Base-by-base conservation (phyloP, 140 eudicot genomes). In the Ambrosia hybrid region DNA sequence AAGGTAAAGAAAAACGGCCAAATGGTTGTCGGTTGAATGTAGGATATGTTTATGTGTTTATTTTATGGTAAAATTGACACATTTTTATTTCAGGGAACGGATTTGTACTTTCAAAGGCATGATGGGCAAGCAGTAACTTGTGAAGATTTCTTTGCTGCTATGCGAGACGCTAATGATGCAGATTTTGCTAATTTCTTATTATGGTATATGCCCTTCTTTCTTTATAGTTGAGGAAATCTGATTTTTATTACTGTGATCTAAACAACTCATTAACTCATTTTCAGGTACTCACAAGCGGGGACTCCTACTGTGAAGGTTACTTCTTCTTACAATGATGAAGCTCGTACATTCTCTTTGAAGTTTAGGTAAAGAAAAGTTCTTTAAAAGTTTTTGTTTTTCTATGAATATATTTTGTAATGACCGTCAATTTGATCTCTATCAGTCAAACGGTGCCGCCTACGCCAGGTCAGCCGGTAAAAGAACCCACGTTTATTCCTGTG, bases 51-150 rank as follows among this genome's bases (percentile, higher is more conserved):
- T 17, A 33, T 61, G 39, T 57, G 34, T 45, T 60, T 49, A 46
- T 57, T 60, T 65, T 26, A 14, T 11, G 15, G 39, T 64, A 57
- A 64, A n/a, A 2, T 41, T 4, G 52, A 46, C 12, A 9, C 2
- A 21, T 21, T 21, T 21, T 67, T 26, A 2, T 73, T 78, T 55
- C 36, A 93, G 99, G 97, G 99, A 62, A 94, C 83, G 80, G 99
- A 94, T 78, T 78, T 94, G 69, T 94, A 94, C 80, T 94, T 94
- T 66, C 38, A 94, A 80, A 90, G 97, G 82, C 97, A 94, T 9
- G 99, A 94, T 6, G 99, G 96, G 17, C 99, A 94, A 88, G 99
- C 99, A 10, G 99, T 94, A 68, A 90, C 97, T 12, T 94, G 99
- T 66, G 99, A 94, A 84, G 95, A 94, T 81, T 90, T 94, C 86